Evolutionary conservation across 1,139 yeast genomes (phyloP).

Genomic region (Protomyces gravidus): DNA sequence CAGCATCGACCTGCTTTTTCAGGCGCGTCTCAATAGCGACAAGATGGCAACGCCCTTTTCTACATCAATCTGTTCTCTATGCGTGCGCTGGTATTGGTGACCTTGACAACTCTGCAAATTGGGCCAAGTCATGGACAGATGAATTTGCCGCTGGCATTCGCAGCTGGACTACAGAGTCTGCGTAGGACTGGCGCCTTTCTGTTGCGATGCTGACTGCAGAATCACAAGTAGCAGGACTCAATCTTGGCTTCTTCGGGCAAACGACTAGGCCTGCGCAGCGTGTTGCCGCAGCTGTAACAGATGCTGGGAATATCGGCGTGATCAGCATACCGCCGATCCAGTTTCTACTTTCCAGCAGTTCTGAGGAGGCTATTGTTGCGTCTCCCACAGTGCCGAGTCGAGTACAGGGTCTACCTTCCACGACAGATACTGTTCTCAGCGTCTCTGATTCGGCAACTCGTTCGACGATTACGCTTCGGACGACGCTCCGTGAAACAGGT

Average conservation of each 20-base stretch:
- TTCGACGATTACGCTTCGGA: background rate
- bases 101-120: background rate
- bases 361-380: too few species aligned
- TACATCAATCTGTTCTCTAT: background rate
- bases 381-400: too few species aligned
- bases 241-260: background rate
- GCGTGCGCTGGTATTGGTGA: background rate
- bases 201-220: background rate
- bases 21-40: background rate
- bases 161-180: background rate
- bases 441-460: background rate
- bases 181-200: background rate
- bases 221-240: background rate
- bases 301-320: background rate
- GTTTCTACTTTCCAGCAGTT: background rate
- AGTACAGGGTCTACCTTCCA: background rate
- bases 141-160: background rate
- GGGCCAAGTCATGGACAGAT: background rate
- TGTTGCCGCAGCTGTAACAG: background rate
- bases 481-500: background rate
- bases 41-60: background rate
- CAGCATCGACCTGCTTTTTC: background rate
- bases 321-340: background rate
- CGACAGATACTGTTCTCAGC: background rate
- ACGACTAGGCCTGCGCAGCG: background rate